A percentile compares a stretch with the other conserved stretches of the same genome.
phyloP scores from a whole-genome alignment of 2,329 filamentous ascomycete genomes.

The Diaporthe eres region DNA sequence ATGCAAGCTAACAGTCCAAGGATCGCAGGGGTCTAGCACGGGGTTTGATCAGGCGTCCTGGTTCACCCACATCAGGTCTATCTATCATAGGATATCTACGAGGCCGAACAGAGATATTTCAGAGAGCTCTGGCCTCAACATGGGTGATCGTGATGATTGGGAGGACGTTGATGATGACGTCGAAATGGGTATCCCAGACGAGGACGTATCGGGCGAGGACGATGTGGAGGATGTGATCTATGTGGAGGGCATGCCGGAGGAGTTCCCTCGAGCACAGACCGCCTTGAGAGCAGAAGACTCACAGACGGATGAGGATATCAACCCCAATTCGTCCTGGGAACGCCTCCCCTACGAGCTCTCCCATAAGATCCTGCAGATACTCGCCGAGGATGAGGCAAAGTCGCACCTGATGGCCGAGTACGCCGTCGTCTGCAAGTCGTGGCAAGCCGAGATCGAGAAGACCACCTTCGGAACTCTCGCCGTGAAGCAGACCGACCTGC shows the following conservation, averaged over 20 bases:
- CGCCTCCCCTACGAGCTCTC: slow-evolving; percentile 41
- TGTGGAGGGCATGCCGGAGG: background rate
- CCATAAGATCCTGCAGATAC: slow-evolving; percentile 39
- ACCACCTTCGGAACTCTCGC: slow-evolving; percentile 46
- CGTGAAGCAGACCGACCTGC: slow-evolving; percentile 43
- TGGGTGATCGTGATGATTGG: slow-evolving; percentile 33
- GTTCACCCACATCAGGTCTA: background rate
- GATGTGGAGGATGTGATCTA: background rate
- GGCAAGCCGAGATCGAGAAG: slow-evolving; percentile 47
- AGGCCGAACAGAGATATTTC: background rate
- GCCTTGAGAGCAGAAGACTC: background rate
- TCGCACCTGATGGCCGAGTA: slow-evolving; percentile 43
- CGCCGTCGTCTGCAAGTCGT: slow-evolving; percentile 48
- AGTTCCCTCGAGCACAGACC: background rate
- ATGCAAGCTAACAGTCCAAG: background rate
- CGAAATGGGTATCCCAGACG: background rate
- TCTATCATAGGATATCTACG: background rate
- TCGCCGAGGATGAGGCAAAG: slow-evolving; percentile 37
- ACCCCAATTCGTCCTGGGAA: slow-evolving; percentile 34
- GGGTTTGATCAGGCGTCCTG: background rate
- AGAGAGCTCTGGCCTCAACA: background rate
- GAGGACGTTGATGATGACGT: slow-evolving; percentile 31
- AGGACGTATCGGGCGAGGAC: background rate
- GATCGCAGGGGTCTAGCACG: background rate
- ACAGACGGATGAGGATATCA: slow-evolving; percentile 4